phyloP scores from a whole-genome alignment of 768 basidiomycete genomes.

The Brasilioporus rufonigricans region DNA sequence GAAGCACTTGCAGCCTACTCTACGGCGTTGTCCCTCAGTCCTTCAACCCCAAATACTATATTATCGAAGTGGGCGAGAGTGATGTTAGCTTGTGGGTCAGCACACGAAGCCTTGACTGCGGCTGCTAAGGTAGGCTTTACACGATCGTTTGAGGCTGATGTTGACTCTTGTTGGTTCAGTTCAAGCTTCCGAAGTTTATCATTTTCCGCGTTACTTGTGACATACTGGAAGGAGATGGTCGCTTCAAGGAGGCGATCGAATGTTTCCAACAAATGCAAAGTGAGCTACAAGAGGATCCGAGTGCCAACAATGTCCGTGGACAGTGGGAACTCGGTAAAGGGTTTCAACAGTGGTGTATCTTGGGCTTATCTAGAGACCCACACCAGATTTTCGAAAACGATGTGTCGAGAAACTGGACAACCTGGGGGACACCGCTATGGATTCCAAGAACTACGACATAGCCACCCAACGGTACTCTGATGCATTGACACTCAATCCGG shows the following conservation, averaged over 20 bases:
- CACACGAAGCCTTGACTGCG: background rate
- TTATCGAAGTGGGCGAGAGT: background rate
- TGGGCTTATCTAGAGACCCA: background rate
- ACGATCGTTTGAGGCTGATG: too few relatives aligned
- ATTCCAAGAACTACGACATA: background rate
- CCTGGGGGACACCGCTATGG: background rate
- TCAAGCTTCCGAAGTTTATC: conserved; percentile 5
- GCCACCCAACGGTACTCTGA: background rate
- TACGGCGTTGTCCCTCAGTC: background rate
- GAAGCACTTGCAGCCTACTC: conserved; percentile 2
- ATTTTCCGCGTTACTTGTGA: too few relatives aligned
- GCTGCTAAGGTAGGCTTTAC: background rate
- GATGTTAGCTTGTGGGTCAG: background rate
- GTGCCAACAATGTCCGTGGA: background rate
- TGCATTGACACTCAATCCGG: background rate
- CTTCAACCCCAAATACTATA: background rate
- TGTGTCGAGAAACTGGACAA: background rate
- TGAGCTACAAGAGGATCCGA: background rate
- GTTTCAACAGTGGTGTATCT: too few relatives aligned
- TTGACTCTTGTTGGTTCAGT: background rate
- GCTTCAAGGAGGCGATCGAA: too few relatives aligned
- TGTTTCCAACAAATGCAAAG: background rate
- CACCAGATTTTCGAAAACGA: background rate
- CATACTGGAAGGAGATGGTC: too few relatives aligned
- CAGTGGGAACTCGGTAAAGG: conserved; percentile 1